These are phyloP conservation scores for Ambrosiella beaveri DNA, from an alignment of 2,329 filamentous ascomycete genomes.

Conservation along the genomic window DNA sequence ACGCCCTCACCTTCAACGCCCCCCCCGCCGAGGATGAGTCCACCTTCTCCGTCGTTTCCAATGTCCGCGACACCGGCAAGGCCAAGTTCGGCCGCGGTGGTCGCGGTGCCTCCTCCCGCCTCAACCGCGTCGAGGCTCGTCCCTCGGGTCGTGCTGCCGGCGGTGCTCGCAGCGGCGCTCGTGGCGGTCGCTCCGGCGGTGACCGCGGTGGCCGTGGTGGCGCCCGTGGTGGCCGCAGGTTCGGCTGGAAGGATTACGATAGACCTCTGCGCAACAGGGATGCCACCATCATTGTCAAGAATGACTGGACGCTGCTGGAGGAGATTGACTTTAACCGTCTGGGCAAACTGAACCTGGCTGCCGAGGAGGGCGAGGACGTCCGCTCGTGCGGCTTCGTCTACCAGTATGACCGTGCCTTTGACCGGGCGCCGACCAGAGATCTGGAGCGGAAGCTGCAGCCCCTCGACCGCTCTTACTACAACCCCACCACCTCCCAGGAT, in stretches of 20 bases:
- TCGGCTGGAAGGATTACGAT: slow-evolving; percentile 98
- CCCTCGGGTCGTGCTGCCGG: slow-evolving; percentile 47
- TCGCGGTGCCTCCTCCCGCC: slow-evolving; percentile 53
- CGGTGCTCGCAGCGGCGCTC: slow-evolving; percentile 58
- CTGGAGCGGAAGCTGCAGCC: slow-evolving; percentile 74
- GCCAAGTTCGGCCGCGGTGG: slow-evolving; percentile 71
- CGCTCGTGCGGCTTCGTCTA: slow-evolving; percentile 95
- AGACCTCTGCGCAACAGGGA: slow-evolving; percentile 95
- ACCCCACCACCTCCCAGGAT: slow-evolving; percentile 90
- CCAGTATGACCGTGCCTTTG: slow-evolving; percentile 91
- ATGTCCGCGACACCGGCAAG: slow-evolving; percentile 72
- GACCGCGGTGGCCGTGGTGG: slow-evolving; percentile 58
- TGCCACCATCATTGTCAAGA: slow-evolving; percentile 87
- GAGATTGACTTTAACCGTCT: slow-evolving; percentile 98
- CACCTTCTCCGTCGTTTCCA: slow-evolving; percentile 95
- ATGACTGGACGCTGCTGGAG: slow-evolving; percentile 88
- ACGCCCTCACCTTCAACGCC: slow-evolving; percentile 73
- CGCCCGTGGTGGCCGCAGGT: slow-evolving; percentile 63
- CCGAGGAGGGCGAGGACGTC: slow-evolving; percentile 85
- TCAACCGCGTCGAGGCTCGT: slow-evolving; percentile 46
- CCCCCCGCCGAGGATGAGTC: slow-evolving; percentile 90
- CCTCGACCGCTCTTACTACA: slow-evolving; percentile 90
- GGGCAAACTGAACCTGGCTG: slow-evolving; percentile 86
- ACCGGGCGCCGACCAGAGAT: slow-evolving; percentile 82
- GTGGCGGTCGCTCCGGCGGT: slow-evolving; percentile 47